These are phyloP conservation scores for Filosporella fistucella DNA, from an alignment of 495 filamentous ascomycete species.

Conservation along the genomic window DNA sequence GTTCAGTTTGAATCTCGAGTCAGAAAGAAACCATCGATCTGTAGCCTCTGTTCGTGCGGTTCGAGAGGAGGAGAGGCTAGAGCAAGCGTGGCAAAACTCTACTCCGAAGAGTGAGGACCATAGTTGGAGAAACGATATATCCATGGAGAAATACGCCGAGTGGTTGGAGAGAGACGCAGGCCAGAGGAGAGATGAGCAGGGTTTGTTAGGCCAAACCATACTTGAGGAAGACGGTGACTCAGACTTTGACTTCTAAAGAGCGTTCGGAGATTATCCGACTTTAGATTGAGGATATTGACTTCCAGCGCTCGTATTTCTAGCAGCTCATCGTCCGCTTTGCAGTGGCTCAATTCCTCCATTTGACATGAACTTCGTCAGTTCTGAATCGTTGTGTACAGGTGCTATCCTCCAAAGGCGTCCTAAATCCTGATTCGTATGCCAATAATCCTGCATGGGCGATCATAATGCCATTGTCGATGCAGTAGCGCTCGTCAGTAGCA, in stretches of 20 bases:
- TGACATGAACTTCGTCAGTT: slow-evolving; percentile 89
- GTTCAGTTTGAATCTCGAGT: slow-evolving; percentile 26
- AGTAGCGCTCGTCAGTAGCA: slow-evolving; percentile 95
- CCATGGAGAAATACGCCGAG: slow-evolving; percentile 28
- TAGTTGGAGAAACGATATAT: slow-evolving; percentile 8
- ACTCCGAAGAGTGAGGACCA: slow-evolving; percentile 4
- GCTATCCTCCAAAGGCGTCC: slow-evolving; percentile 71
- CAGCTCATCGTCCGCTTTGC: background rate
- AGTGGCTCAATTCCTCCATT: slow-evolving; percentile 70
- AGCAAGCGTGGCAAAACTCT: slow-evolving; percentile 19
- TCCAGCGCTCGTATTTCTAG: background rate
- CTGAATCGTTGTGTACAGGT: slow-evolving; percentile 92
- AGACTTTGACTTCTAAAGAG: slow-evolving; percentile 10
- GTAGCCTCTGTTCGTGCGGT: slow-evolving; percentile 21
- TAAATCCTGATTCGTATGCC: slow-evolving; percentile 74
- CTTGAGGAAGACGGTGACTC: slow-evolving; percentile 57
- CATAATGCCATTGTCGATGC: slow-evolving; percentile 99
- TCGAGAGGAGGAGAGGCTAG: slow-evolving; percentile 17
- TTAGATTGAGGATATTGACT: too few relatives aligned
- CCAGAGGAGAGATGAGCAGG: slow-evolving; percentile 26
- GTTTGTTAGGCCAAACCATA: slow-evolving; percentile 53
- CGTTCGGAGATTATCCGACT: too few relatives aligned
- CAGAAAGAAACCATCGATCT: slow-evolving; percentile 17
- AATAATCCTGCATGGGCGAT: slow-evolving; percentile 94
- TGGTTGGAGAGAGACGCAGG: slow-evolving; percentile 30